Conservation (phyloP, 2,329 filamentous ascomycete genomes). For the Fusarium denticulatum region DNA sequence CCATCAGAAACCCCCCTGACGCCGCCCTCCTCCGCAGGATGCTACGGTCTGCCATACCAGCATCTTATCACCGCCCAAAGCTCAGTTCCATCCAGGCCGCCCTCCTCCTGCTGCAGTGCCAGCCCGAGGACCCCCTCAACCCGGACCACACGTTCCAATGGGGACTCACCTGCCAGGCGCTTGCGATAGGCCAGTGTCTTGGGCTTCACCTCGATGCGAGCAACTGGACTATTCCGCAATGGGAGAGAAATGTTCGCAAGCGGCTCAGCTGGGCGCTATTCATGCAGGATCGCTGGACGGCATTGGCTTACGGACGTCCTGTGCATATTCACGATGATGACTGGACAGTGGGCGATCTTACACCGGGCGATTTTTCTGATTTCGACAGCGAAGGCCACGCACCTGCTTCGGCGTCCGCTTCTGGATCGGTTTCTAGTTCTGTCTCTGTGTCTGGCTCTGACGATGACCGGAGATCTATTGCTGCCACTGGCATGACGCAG, state of each 20-base stretch:
- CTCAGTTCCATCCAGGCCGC: slow-evolving; percentile 46
- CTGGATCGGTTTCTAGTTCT: slow-evolving; percentile 24
- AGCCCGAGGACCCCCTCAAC: slow-evolving; percentile 47
- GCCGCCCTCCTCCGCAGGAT: slow-evolving; percentile 37
- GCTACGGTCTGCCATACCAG: slow-evolving; percentile 40
- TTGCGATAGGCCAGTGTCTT: slow-evolving; percentile 62
- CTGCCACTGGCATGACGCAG: slow-evolving; percentile 51
- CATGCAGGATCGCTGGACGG: slow-evolving; percentile 68
- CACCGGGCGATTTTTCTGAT: slow-evolving; percentile 48
- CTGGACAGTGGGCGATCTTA: slow-evolving; percentile 44
- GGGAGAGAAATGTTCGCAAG: slow-evolving; percentile 66
- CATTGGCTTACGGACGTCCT: slow-evolving; percentile 44
- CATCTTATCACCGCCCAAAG: slow-evolving; percentile 45
- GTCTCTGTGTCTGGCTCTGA: slow-evolving; percentile 31
- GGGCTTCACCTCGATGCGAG: slow-evolving; percentile 66
- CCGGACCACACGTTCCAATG: slow-evolving; percentile 49
- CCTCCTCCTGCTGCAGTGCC: slow-evolving; percentile 43
- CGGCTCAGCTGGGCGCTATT: slow-evolving; percentile 68
- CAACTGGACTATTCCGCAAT: slow-evolving; percentile 65
- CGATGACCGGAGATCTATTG: slow-evolving; percentile 46
- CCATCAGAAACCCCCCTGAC: slow-evolving; percentile 43
- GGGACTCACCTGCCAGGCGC: slow-evolving; percentile 56
- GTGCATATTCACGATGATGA: slow-evolving; percentile 46
- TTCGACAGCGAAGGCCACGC: slow-evolving; percentile 31
- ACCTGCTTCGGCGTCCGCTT: slow-evolving; percentile 2